Conservation (phyloP, 2,329 filamentous ascomycete genomes). For the Rhexocercosporidium sp. region DNA sequence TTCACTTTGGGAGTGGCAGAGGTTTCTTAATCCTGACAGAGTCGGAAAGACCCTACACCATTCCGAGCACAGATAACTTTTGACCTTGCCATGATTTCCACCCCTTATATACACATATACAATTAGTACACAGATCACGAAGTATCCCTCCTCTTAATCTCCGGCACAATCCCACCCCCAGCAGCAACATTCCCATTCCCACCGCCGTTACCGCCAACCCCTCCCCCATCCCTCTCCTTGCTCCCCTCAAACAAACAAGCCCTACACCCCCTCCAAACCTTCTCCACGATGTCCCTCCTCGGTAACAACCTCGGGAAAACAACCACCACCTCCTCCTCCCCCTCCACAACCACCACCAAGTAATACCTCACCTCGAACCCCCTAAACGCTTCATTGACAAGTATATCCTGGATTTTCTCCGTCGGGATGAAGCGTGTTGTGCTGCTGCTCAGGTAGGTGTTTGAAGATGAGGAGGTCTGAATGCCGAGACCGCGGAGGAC, state of each 20-base stretch:
- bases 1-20: no score
- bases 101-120: not conserved
- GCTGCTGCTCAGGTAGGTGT: constrained; percentile 67
- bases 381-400: constrained; percentile 93
- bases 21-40: no score
- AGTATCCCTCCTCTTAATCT: constrained; percentile 13
- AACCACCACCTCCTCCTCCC: constrained; percentile 88
- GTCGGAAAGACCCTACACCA: no score
- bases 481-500: constrained; percentile 89
- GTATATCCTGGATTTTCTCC: constrained; percentile 87
- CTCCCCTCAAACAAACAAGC: constrained; percentile 79
- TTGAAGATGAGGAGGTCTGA: constrained; percentile 78
- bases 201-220: not conserved
- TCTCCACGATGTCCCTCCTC: constrained; percentile 74
- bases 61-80: not conserved
- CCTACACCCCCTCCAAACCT: constrained; percentile 86
- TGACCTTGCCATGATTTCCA: not conserved
- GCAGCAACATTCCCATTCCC: not conserved
- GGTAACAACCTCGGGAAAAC: constrained; percentile 88
- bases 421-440: constrained; percentile 86
- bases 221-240: constrained; percentile 37
- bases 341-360: constrained; percentile 86
- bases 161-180: constrained; percentile 1
- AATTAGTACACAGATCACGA: not conserved
- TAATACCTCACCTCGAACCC: constrained; percentile 93